Percentiles rank a stretch among this genome's conserved stretches.
phyloP scores from a whole-genome alignment of 2,329 filamentous ascomycete genomes.

The Fusarium dimerum region DNA sequence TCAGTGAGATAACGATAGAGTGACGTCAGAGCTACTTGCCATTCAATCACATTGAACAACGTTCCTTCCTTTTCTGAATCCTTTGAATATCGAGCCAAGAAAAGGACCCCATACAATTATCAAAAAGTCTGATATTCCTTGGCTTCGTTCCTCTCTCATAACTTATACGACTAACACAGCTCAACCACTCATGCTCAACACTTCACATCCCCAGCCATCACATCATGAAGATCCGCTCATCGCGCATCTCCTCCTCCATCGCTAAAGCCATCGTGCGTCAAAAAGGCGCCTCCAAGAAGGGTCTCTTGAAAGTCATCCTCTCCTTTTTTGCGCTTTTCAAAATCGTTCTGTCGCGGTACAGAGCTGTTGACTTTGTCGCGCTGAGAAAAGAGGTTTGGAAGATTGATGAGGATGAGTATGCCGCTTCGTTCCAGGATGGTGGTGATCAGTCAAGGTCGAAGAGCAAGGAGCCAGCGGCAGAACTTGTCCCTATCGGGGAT shows the following conservation, averaged over 20 bases:
- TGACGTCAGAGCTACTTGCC: no score
- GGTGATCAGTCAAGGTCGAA: slow-evolving; percentile 34
- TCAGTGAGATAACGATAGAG: no score
- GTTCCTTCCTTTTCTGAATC: no score
- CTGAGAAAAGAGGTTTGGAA: slow-evolving; percentile 33
- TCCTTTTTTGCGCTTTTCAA: slow-evolving; percentile 38
- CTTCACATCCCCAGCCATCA: slow-evolving; percentile 5
- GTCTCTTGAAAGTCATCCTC: slow-evolving; percentile 32
- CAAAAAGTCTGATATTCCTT: not conserved
- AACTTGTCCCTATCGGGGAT: slow-evolving; percentile 61
- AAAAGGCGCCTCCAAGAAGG: slow-evolving; percentile 19
- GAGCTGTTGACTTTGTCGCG: slow-evolving; percentile 30
- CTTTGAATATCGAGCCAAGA: no score
- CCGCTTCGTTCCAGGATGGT: slow-evolving; percentile 34
- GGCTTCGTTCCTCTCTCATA: not conserved
- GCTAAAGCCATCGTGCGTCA: slow-evolving; percentile 54
- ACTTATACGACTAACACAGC: not conserved
- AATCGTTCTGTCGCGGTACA: slow-evolving; percentile 31
- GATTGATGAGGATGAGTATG: slow-evolving; percentile 41
- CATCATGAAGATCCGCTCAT: slow-evolving; percentile 35
- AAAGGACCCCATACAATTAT: not conserved
- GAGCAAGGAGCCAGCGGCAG: slow-evolving; percentile 31
- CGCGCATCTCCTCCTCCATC: slow-evolving; percentile 57
- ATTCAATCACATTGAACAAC: no score
- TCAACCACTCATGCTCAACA: not conserved